Percentiles rank a stretch among this genome's conserved stretches.
These are phyloP conservation scores for Fusarium succisae DNA, from an alignment of 2,329 filamentous ascomycete genomes.

Conservation along the genomic window DNA sequence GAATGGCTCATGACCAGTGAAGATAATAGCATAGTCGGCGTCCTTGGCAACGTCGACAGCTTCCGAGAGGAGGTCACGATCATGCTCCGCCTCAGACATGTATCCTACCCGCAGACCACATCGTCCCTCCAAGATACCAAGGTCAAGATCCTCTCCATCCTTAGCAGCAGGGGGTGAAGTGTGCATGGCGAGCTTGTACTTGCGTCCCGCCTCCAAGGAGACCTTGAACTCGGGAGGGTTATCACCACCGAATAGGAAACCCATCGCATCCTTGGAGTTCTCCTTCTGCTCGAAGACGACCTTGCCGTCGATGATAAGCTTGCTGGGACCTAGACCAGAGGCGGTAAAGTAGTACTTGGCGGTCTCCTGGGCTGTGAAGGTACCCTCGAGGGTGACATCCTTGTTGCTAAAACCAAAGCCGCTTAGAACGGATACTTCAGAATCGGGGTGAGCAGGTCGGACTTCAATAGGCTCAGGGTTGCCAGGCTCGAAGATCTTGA, in stretches of 20 bases:
- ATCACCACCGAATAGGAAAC: slow-evolving; percentile 46
- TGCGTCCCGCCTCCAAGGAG: slow-evolving; percentile 40
- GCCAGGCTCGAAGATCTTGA: slow-evolving; percentile 43
- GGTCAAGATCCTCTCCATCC: slow-evolving; percentile 38
- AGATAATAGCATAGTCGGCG: slow-evolving; percentile 63
- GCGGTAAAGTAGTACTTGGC: slow-evolving; percentile 47
- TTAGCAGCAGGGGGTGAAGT: slow-evolving; percentile 43
- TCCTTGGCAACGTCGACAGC: slow-evolving; percentile 67
- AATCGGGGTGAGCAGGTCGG: slow-evolving; percentile 39
- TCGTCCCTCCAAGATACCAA: slow-evolving; percentile 48
- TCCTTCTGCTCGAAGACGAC: slow-evolving; percentile 46
- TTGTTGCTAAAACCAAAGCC: slow-evolving; percentile 40
- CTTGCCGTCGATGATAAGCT: slow-evolving; percentile 45
- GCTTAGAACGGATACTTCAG: slow-evolving; percentile 37
- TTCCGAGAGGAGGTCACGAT: slow-evolving; percentile 52
- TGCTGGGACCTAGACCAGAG: slow-evolving; percentile 45
- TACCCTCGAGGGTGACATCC: slow-evolving; percentile 44
- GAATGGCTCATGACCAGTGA: slow-evolving; percentile 67
- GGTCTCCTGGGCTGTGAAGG: slow-evolving; percentile 44
- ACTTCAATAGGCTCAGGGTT: slow-evolving; percentile 39
- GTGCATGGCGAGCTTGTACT: slow-evolving; percentile 46
- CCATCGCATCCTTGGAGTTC: slow-evolving; percentile 47
- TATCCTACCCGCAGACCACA: slow-evolving; percentile 46
- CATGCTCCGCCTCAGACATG: slow-evolving; percentile 46
- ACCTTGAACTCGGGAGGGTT: slow-evolving; percentile 46